phyloP scores from a whole-genome alignment of 139 green algal species.

The Tetradesmus lagerheimii region DNA sequence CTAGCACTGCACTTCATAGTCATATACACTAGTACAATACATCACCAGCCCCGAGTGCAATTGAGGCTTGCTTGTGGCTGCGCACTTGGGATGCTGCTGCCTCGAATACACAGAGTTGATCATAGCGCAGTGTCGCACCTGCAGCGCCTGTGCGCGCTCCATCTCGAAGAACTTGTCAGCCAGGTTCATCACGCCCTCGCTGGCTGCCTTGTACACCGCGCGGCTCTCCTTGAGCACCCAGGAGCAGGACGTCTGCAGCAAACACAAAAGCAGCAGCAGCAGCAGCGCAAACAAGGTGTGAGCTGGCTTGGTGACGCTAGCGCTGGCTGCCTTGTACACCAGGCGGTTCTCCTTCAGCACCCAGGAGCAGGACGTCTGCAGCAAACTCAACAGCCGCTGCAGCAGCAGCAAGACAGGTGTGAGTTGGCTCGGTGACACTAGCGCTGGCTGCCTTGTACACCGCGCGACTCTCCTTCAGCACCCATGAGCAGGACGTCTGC shows the following conservation, averaged over 20 bases:
- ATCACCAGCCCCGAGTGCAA: too few relatives aligned
- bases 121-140: conserved; percentile 24
- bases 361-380: neutral
- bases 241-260: conserved; percentile 44
- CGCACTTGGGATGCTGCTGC: too few relatives aligned
- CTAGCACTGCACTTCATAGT: too few relatives aligned
- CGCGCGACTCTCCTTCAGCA: conserved; percentile 77
- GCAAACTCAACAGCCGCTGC: neutral
- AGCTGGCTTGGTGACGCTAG: too few relatives aligned
- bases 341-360: too few relatives aligned
- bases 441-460: conserved; percentile 91
- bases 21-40: too few relatives aligned
- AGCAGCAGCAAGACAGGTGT: neutral
- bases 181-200: conserved; percentile 96
- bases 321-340: too few relatives aligned
- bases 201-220: conserved; percentile 88
- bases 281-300: too few relatives aligned
- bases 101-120: too few relatives aligned
- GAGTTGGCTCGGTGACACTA: too few relatives aligned
- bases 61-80: too few relatives aligned
- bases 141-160: conserved; percentile 78
- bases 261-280: conserved; percentile 6
- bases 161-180: conserved; percentile 97
- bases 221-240: conserved; percentile 78
- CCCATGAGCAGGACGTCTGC: conserved; percentile 53